Evolutionary conservation across 2,329 filamentous ascomycete genomes (phyloP).

Genomic region (Coleophoma cylindrospora): DNA sequence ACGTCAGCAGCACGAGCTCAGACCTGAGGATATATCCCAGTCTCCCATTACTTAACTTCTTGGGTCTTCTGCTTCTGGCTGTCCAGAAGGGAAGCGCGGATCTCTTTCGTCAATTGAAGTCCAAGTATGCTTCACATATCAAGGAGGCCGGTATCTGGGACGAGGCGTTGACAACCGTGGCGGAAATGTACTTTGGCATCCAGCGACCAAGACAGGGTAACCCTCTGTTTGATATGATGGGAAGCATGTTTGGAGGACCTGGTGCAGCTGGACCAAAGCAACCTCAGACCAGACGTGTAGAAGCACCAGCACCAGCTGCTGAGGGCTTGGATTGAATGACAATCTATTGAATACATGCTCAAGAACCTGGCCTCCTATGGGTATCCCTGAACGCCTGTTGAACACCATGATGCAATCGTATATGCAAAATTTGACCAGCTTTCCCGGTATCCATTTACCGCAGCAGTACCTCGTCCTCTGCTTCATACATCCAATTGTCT

Average conservation of each 20-base stretch:
- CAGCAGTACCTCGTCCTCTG: conserved; percentile 25
- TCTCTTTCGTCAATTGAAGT: conserved; percentile 74
- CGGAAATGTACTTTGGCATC: conserved; percentile 96
- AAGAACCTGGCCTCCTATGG: conserved; percentile 9
- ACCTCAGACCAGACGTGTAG: conserved; percentile 30
- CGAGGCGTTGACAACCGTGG: conserved; percentile 78
- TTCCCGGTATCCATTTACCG: conserved; percentile 5
- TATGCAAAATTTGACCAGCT: neutral
- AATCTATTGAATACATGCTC: conserved; percentile 7
- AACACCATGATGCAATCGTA: neutral
- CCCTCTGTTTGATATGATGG: conserved; percentile 97
- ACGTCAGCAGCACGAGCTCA: conserved; percentile 68
- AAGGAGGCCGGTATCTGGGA: conserved; percentile 75
- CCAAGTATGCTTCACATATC: conserved; percentile 75
- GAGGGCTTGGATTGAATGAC: conserved; percentile 54
- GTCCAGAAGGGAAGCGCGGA: conserved; percentile 73
- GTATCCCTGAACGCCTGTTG: conserved; percentile 16
- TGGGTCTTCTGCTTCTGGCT: conserved; percentile 77
- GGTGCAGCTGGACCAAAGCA: conserved; percentile 41
- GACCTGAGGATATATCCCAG: conserved; percentile 83
- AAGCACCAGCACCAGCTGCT: conserved; percentile 40
- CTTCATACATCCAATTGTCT: conserved; percentile 89
- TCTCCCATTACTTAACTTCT: conserved; percentile 91
- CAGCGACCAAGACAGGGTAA: conserved; percentile 84
- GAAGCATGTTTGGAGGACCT: conserved; percentile 81